Evolutionary conservation across 2,329 filamentous ascomycete species (phyloP).

Genomic region (Colletotrichum brevisporum): DNA sequence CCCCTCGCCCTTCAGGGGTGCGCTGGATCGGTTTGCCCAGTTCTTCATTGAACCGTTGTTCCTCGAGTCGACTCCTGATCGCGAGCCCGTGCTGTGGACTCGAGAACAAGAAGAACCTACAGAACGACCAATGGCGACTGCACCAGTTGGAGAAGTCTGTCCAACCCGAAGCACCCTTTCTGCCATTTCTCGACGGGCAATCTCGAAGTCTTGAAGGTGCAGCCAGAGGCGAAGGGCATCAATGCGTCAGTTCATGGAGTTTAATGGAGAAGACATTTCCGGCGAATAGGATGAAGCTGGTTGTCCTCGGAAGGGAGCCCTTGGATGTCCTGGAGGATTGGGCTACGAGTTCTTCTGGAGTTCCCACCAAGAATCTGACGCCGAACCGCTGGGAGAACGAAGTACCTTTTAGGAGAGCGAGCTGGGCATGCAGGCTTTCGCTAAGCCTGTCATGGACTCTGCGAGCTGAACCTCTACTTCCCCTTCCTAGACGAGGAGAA

Average conservation of each 20-base stretch:
- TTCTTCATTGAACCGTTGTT: constrained; percentile 95
- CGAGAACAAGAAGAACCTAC: constrained; percentile 98
- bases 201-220: constrained; percentile 85
- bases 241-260: constrained; percentile 94
- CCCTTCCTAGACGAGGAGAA: constrained; percentile 88
- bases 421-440: constrained; percentile 80
- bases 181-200: constrained; percentile 95
- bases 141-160: constrained; percentile 93
- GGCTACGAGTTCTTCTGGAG: constrained; percentile 84
- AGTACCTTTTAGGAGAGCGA: constrained; percentile 64
- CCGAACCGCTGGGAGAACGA: constrained; percentile 69
- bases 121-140: constrained; percentile 89
- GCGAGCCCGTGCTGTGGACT: constrained; percentile 90
- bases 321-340: constrained; percentile 87
- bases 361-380: constrained; percentile 85
- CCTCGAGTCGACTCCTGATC: constrained; percentile 85
- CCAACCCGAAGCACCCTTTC: constrained; percentile 89
- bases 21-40: constrained; percentile 91
- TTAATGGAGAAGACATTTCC: constrained; percentile 91
- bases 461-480: constrained; percentile 85
- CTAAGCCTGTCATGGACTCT: constrained; percentile 92
- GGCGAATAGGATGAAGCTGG: constrained; percentile 93
- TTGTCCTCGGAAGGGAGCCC: constrained; percentile 84
- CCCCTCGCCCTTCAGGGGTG: constrained; percentile 78
- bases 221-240: constrained; percentile 83